These are phyloP conservation scores for Chrysosporium keratinophilum DNA, from an alignment of 2,329 filamentous ascomycete species.

Conservation along the genomic window DNA sequence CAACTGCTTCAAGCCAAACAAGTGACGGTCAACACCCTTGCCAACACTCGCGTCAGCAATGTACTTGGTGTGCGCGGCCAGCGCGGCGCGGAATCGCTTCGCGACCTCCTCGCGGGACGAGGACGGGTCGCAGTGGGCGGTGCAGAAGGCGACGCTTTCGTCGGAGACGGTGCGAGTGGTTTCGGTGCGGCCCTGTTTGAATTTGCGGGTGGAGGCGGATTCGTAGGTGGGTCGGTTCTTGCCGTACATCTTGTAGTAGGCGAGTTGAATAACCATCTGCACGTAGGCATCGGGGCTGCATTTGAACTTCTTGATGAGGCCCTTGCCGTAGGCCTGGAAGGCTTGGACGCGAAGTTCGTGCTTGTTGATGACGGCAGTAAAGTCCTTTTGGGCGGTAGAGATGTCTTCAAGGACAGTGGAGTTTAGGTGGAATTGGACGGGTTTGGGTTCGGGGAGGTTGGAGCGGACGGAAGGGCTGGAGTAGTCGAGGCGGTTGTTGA, in stretches of 20 bases:
- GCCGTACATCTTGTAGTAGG: conserved; percentile 98
- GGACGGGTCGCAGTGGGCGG: conserved; percentile 64
- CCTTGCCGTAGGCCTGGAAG: conserved; percentile 96
- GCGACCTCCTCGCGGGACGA: conserved; percentile 55
- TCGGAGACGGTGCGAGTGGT: conserved; percentile 89
- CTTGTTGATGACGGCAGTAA: conserved; percentile 66
- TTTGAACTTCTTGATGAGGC: conserved; percentile 98
- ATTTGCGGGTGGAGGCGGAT: conserved; percentile 85
- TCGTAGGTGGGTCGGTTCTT: conserved; percentile 97
- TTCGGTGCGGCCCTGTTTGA: conserved; percentile 92
- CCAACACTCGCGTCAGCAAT: conserved; percentile 82
- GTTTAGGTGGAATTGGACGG: conserved; percentile 68
- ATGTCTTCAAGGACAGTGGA: conserved; percentile 67
- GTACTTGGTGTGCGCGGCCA: conserved; percentile 77
- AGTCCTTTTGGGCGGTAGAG: conserved; percentile 65
- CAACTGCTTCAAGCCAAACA: conserved; percentile 94
- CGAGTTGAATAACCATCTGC: conserved; percentile 96
- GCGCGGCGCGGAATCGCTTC: conserved; percentile 68
- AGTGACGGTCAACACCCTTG: conserved; percentile 86
- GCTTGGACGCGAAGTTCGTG: conserved; percentile 91
- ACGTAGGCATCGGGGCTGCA: conserved; percentile 96
- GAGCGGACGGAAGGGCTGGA: conserved; percentile 67
- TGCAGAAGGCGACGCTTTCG: conserved; percentile 82
- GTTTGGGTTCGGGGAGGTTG: conserved; percentile 67
- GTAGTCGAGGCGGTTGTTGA: conserved; percentile 89